A percentile compares a stretch with the other conserved stretches of the same genome.
These are phyloP conservation scores for Hura crepitans DNA, from an alignment of 441 rosid genomes.

Conservation along the genomic window DNA sequence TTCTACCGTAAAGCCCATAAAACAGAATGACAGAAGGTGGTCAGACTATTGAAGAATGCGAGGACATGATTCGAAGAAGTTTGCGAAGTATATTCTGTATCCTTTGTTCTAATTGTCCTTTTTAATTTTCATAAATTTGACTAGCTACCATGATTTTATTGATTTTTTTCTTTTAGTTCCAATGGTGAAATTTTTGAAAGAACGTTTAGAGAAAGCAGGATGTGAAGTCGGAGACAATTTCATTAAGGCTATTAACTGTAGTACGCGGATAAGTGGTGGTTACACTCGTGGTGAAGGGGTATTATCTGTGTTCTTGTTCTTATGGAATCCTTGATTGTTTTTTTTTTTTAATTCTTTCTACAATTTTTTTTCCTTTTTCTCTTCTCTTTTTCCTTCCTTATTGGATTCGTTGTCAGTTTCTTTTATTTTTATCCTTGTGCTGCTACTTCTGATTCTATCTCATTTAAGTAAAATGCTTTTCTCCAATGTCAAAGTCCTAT, in stretches of 20 bases:
- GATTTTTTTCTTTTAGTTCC: conserved; percentile 43
- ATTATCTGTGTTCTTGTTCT: conserved; percentile 5
- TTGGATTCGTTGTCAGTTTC: too few relatives aligned
- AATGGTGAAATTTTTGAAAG: conserved; percentile 73
- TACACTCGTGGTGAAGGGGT: conserved; percentile 67
- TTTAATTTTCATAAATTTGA: conserved; percentile 8
- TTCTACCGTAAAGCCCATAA: too few relatives aligned
- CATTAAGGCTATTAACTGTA: conserved; percentile 61
- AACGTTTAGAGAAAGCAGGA: conserved; percentile 76
- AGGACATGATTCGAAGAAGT: conserved; percentile 47
- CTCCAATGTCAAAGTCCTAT: too few relatives aligned
- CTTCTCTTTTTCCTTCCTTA: too few relatives aligned
- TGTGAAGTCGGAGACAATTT: conserved; percentile 70
- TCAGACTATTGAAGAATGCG: conserved; percentile 41
- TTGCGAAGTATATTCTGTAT: conserved; percentile 39
- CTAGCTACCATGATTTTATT: background rate
- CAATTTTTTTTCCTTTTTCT: too few relatives aligned
- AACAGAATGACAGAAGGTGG: conserved; percentile 14
- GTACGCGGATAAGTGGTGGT: conserved; percentile 50
- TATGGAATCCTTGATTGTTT: too few relatives aligned
- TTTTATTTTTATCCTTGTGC: too few relatives aligned
- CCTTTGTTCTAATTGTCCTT: background rate
- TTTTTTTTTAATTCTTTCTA: background rate
- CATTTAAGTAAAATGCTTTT: too few relatives aligned
- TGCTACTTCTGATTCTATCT: too few relatives aligned